Conservation (phyloP, 2,329 filamentous ascomycete genomes). For the Kalmusia sp. region DNA sequence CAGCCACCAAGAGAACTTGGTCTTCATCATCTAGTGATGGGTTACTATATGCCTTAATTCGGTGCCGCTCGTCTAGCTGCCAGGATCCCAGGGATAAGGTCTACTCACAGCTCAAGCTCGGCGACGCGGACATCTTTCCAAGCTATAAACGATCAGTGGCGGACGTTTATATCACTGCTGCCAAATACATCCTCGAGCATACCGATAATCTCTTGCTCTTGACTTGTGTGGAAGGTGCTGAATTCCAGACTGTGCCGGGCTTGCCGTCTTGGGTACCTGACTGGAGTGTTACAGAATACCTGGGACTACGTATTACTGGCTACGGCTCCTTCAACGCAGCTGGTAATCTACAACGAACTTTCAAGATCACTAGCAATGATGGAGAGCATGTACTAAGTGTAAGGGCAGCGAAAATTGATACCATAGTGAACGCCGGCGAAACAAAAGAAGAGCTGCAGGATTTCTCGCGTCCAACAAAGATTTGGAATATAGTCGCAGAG, state of each 20-base stretch:
- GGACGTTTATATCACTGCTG: slow-evolving; percentile 20
- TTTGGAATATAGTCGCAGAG: slow-evolving; percentile 15
- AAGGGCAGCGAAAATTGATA: slow-evolving; percentile 12
- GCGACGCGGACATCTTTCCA: slow-evolving; percentile 14
- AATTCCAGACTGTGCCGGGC: slow-evolving; percentile 15
- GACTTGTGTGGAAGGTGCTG: slow-evolving; percentile 22
- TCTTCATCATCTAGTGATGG: slow-evolving; percentile 9
- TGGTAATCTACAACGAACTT: not conserved
- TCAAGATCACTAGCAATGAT: not conserved
- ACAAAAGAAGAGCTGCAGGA: slow-evolving; percentile 11
- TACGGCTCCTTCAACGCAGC: slow-evolving; percentile 19
- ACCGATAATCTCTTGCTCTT: slow-evolving; percentile 19
- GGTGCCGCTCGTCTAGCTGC: slow-evolving; percentile 16
- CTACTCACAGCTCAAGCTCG: slow-evolving; percentile 23
- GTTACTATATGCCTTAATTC: slow-evolving; percentile 23
- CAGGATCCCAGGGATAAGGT: slow-evolving; percentile 27
- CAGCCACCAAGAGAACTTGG: slow-evolving; percentile 13
- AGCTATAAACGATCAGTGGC: slow-evolving; percentile 12
- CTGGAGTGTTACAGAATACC: slow-evolving; percentile 16
- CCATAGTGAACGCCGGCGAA: slow-evolving; percentile 9
- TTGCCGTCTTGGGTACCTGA: slow-evolving; percentile 30
- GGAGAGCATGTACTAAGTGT: slow-evolving; percentile 12
- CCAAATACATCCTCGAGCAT: slow-evolving; percentile 21
- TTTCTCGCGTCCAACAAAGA: slow-evolving; percentile 5
- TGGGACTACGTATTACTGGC: slow-evolving; percentile 20